Evolutionary conservation across 2,329 filamentous ascomycete genomes (phyloP).

Genomic region (Aspergillus sp.): DNA sequence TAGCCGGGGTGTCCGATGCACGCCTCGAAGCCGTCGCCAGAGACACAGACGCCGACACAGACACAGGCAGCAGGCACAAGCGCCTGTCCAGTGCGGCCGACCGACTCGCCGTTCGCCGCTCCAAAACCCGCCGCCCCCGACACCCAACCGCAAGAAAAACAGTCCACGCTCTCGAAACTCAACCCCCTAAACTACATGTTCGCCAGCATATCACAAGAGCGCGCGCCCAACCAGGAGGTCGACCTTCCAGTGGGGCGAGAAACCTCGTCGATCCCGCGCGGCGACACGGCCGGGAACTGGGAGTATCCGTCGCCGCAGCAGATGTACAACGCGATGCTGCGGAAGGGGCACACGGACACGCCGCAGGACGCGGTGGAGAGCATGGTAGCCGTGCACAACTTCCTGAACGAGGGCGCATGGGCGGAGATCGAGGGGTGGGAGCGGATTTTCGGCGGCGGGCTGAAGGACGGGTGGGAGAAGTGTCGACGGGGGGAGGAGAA

Average conservation of each 20-base stretch:
- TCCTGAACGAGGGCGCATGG: slow-evolving; percentile 96
- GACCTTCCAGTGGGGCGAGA: slow-evolving; percentile 73
- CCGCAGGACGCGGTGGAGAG: slow-evolving; percentile 86
- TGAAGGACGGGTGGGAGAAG: slow-evolving; percentile 61
- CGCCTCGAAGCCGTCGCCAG: slow-evolving; percentile 32
- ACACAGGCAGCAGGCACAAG: too few species aligned
- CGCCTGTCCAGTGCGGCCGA: slow-evolving; percentile 40
- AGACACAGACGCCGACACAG: slow-evolving; percentile 17
- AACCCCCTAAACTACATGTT: slow-evolving; percentile 96
- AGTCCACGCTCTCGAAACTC: slow-evolving; percentile 53
- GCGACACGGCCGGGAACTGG: slow-evolving; percentile 68
- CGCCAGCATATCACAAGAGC: slow-evolving; percentile 68
- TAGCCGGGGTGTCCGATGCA: slow-evolving; percentile 65
- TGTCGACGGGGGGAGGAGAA: slow-evolving; percentile 67
- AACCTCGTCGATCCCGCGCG: slow-evolving; percentile 81
- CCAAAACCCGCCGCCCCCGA: slow-evolving; percentile 23
- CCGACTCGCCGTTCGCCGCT: slow-evolving; percentile 40
- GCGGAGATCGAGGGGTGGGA: slow-evolving; percentile 92
- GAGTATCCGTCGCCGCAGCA: slow-evolving; percentile 98
- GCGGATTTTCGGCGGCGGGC: slow-evolving; percentile 65
- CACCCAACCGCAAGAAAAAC: slow-evolving; percentile 17
- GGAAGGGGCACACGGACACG: slow-evolving; percentile 92
- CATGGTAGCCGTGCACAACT: slow-evolving; percentile 98
- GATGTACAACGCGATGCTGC: slow-evolving; percentile 97
- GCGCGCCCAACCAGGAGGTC: slow-evolving; percentile 61